Evolutionary conservation across 2,329 filamentous ascomycete genomes (phyloP), one percentile per base, ranked within the genome.

Genomic region (Colletotrichum lentis): DNA sequence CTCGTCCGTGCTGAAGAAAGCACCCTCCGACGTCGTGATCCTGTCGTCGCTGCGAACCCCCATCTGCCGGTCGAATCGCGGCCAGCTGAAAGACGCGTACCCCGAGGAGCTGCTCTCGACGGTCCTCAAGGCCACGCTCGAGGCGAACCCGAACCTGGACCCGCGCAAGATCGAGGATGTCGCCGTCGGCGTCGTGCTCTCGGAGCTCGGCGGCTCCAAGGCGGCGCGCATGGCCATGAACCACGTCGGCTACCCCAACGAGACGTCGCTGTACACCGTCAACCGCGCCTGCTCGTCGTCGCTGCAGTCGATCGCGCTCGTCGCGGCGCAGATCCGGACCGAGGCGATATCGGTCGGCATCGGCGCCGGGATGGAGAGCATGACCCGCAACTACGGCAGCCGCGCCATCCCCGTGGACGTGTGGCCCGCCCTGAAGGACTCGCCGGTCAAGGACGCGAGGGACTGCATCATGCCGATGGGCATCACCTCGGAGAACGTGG

Each of bases 391-490:
- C 80, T 97, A 97, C 79, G 94, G 90, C 59, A 88, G 84, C 31
- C 84, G 89, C 65, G 94, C 94, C n/a, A 96, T 97, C 50, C 94
- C 94, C 0, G 90, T 89, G 0, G 87, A 93, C 71, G 80, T 93
- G 12, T 97, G 93, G 93, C 89, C 91, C 0, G 89, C 86, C 59
- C 81, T 97, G 69, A 87, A 83, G 73, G 85, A 90, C 1, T 89
- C 85, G 3, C 79, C 81, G 1, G 85, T 86, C 11, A 85, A 90
- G 74, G 90, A 96, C 71, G 91, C 92, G 3, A 82, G 86, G 49
- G 94, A 97, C 77, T 97, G 94, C 77, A 88, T 97, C 76, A 96
- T 97, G 94, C 88, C 90, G 73, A 97, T 97, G 94, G 94, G 94
- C 0, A 80, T 95, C 67, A 97, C 94, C 14, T 90, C 89, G 5